Evolutionary conservation across 108 stramenopile species (phyloP).

Genomic region (Cyclostephanos tholiformis): DNA sequence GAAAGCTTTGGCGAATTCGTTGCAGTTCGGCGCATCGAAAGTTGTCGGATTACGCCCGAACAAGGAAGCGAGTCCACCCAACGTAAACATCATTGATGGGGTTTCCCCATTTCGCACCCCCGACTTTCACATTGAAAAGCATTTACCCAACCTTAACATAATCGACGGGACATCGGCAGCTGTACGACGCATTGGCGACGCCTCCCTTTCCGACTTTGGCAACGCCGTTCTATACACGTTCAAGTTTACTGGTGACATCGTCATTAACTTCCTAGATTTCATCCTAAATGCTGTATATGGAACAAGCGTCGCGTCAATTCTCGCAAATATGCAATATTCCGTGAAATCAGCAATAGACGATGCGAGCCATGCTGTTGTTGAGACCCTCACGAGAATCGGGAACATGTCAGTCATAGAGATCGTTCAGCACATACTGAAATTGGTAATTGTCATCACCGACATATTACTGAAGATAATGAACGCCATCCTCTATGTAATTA

Average conservation of each 20-base stretch:
- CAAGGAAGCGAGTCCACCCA: background rate
- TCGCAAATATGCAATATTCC: slow-evolving; percentile 25
- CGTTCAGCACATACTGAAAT: slow-evolving; percentile 23
- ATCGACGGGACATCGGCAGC: slow-evolving; percentile 6
- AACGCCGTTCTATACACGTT: slow-evolving; percentile 18
- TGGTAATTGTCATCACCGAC: slow-evolving; percentile 36
- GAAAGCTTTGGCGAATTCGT: slow-evolving; percentile 13
- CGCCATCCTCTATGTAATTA: slow-evolving; percentile 33
- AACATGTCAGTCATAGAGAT: slow-evolving; percentile 39
- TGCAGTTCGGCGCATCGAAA: background rate
- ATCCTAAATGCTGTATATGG: slow-evolving; percentile 22
- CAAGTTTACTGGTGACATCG: slow-evolving; percentile 26
- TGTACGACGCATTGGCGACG: slow-evolving; percentile 14
- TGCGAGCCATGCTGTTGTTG: slow-evolving; percentile 24
- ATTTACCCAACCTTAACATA: background rate
- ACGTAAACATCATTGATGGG: slow-evolving; percentile 3
- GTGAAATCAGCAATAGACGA: slow-evolving; percentile 21
- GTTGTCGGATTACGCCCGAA: background rate
- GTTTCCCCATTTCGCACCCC: background rate
- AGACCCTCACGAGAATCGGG: slow-evolving; percentile 17
- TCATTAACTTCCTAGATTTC: slow-evolving; percentile 28
- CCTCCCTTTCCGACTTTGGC: slow-evolving; percentile 38
- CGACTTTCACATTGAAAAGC: background rate
- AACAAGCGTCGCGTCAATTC: slow-evolving; percentile 18
- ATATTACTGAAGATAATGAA: slow-evolving; percentile 37